Base-by-base conservation (phyloP, 2,329 filamentous ascomycete genomes). In the Pseudogymnoascus sp. region DNA sequence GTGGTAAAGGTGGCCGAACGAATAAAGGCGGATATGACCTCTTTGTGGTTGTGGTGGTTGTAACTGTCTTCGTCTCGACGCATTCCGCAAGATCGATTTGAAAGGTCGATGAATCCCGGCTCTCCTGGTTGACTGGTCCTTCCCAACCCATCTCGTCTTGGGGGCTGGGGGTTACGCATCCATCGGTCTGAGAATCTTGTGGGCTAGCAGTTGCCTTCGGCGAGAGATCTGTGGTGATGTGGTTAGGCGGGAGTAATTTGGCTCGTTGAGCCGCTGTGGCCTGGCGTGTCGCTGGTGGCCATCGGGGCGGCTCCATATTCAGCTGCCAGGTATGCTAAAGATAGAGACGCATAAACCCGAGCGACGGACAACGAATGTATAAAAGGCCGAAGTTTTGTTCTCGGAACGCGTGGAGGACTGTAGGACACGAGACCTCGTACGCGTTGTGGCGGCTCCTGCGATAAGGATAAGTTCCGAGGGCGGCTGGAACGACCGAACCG, bases 1-100 rank as follows among this genome's bases (percentile, higher is more conserved):
- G 80, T 18, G 65, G 58, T 58, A 66, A 83, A 60, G 84, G 83
- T 22, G 90, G 88, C 65, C 85, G 86, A 66, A 96, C 84, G 61
- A 90, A 79, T 62, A 97, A 79, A n/a, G 91, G 91, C 54, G 93
- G 92, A 66, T 94, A 95, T 74, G 74, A 90, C 80, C 73, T 86
- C 65, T 91, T 90, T 1, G 92, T 95, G 0, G 91, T 96, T 0
- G 91, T 97, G 0, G 92, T 97, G 0, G 93, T 97, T 1, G 92
- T 96, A 64, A 96, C 85, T 9, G 83, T 87, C 72, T 84, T 86
- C 14, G 84, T 87, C 74, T 87, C 84, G 69, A 87, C 81, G 66
- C 83, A 86, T 68, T 87, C 83, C 63, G 81, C 81, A 54, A 87
- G 76, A 64, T 83, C 80, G 66, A 86, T 71, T 59, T 71, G 68